These are phyloP conservation scores for Rhodotorula sp. DNA, from an alignment of 1,284 basidiomycete genomes.

Conservation along the genomic window DNA sequence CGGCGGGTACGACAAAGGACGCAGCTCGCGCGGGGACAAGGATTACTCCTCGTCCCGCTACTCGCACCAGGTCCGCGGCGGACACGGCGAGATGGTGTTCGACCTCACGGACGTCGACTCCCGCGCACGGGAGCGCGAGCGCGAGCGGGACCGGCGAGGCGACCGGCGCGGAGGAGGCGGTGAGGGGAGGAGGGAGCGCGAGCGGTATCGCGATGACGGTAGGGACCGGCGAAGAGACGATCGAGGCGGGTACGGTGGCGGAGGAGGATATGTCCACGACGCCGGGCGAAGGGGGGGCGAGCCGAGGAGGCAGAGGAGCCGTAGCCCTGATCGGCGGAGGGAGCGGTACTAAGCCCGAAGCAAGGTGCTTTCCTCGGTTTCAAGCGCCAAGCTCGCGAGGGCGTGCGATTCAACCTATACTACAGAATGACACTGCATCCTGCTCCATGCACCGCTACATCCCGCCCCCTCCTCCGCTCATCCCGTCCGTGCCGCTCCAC, in stretches of 20 bases:
- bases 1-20: neutral
- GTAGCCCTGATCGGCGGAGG: neutral
- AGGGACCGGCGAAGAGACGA: neutral
- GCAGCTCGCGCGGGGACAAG: neutral
- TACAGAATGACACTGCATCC: too few relatives aligned
- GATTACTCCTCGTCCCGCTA: constrained; percentile 20
- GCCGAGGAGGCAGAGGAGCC: neutral
- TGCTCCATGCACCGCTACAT: too few relatives aligned
- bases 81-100: constrained; percentile 43
- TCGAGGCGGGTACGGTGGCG: neutral
- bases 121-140: constrained; percentile 3
- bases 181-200: neutral
- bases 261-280: too few relatives aligned
- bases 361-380: too few relatives aligned
- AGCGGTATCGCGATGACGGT: neutral
- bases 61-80: constrained; percentile 9
- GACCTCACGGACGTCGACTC: constrained; percentile 40
- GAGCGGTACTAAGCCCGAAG: neutral
- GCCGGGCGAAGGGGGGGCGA: too few relatives aligned
- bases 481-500: neutral
- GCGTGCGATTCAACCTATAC: too few relatives aligned
- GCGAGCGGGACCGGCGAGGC: constrained; percentile 1
- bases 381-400: too few relatives aligned
- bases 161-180: constrained; percentile 4
- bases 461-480: too few relatives aligned